Evolutionary conservation across 305 asterid species (phyloP).

Genomic region (Coffea humblotiana): DNA sequence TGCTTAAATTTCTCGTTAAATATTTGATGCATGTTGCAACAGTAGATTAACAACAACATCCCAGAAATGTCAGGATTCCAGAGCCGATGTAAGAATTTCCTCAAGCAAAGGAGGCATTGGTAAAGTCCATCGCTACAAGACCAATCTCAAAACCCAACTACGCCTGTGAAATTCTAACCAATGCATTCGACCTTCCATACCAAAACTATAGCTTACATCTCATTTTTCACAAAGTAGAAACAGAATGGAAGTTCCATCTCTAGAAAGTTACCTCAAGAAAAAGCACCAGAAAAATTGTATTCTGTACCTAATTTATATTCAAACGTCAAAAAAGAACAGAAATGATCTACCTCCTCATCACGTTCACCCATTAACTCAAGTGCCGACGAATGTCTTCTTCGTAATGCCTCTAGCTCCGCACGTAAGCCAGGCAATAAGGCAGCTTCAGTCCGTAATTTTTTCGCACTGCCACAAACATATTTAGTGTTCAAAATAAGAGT

Average conservation of each 20-base stretch:
- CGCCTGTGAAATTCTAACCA: neutral
- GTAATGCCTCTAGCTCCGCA: conserved; percentile 91
- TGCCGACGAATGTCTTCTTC: conserved; percentile 94
- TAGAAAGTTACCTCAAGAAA: neutral
- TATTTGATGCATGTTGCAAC: neutral
- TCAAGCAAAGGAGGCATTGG: neutral
- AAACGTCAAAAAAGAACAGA: neutral
- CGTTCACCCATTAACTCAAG: conserved; percentile 99
- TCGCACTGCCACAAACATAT: conserved; percentile 61
- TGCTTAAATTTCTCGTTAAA: neutral
- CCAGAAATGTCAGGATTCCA: neutral
- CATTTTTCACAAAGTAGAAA: neutral
- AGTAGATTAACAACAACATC: neutral
- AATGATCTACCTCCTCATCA: conserved; percentile 85
- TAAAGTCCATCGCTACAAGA: neutral
- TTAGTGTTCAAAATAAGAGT: conserved; percentile 5
- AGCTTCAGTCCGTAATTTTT: conserved; percentile 77
- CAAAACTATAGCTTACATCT: neutral
- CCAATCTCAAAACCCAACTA: neutral
- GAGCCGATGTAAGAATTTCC: too few relatives aligned
- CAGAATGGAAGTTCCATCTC: neutral
- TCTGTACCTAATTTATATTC: neutral
- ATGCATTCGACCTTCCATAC: neutral
- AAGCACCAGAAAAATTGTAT: neutral
- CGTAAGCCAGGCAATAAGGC: conserved; percentile 77